These are phyloP conservation scores for Solanum chacoense DNA, from an alignment of 305 asterid species.

Conservation along the genomic window DNA sequence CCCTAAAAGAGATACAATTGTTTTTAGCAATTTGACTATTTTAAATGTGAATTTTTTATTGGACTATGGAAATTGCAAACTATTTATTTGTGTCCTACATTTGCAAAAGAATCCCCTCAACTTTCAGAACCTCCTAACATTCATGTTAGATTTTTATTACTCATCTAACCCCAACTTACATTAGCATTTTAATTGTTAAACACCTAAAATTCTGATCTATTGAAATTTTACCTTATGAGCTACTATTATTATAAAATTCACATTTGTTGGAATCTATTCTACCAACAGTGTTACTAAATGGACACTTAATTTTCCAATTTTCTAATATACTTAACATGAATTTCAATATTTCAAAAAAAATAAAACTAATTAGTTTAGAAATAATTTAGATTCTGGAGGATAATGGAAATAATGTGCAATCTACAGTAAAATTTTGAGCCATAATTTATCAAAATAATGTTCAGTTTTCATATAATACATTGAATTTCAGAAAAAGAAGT, in stretches of 20 bases:
- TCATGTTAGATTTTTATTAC: neutral
- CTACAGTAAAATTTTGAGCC: neutral
- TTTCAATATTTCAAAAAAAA: neutral
- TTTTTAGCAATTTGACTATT: neutral
- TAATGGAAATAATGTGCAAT: neutral
- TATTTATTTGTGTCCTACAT: neutral
- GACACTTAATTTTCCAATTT: neutral
- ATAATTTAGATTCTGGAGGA: neutral
- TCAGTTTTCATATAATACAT: neutral
- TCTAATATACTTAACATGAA: neutral
- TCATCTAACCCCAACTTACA: neutral
- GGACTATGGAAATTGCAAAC: neutral
- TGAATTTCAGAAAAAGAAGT: neutral
- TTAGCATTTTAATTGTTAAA: neutral
- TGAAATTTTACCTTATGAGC: neutral
- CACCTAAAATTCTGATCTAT: neutral
- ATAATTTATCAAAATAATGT: too few species aligned
- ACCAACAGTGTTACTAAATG: neutral
- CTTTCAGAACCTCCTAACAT: neutral
- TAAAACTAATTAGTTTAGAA: neutral
- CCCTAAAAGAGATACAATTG: neutral
- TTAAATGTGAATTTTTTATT: too few species aligned
- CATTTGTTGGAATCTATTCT: neutral
- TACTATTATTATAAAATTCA: neutral
- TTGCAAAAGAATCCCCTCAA: neutral